A percentile compares a stretch with the other conserved stretches of the same genome.
Evolutionary conservation across 495 filamentous ascomycete genomes (phyloP).

Genomic region (Hypomontagnella monticulosa): DNA sequence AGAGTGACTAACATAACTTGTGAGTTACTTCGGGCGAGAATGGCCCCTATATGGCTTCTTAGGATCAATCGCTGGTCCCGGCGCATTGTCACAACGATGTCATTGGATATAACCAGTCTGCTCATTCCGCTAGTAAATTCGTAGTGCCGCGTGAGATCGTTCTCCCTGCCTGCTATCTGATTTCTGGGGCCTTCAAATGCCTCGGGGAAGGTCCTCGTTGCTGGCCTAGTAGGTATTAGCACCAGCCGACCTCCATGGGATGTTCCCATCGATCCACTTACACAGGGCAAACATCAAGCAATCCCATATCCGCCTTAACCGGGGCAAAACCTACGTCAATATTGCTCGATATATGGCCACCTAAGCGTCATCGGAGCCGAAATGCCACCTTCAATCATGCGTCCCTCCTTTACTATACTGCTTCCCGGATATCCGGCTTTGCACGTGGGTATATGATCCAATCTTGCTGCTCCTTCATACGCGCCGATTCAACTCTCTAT

Average conservation of each 20-base stretch:
- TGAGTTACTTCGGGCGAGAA: no score
- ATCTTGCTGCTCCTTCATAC: background rate
- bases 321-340: background rate
- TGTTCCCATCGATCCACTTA: conserved; percentile 10
- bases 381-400: background rate
- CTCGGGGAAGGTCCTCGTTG: background rate
- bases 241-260: background rate
- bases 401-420: background rate
- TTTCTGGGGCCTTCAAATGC: background rate
- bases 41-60: no score
- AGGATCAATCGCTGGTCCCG: no score
- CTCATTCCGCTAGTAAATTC: background rate
- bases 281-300: background rate
- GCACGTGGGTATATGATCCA: conserved; percentile 3
- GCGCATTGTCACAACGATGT: no score
- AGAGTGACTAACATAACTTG: no score
- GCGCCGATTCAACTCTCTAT: background rate
- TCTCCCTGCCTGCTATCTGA: background rate
- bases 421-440: background rate
- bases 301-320: background rate
- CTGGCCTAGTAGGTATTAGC: conserved; percentile 26
- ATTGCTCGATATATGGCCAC: no score
- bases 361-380: no score
- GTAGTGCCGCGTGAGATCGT: conserved; percentile 14
- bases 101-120: no score